Percentiles rank a stretch among this genome's conserved stretches.
phyloP scores from a whole-genome alignment of 1,139 yeast genomes.

The Candida sanyaensis region DNA sequence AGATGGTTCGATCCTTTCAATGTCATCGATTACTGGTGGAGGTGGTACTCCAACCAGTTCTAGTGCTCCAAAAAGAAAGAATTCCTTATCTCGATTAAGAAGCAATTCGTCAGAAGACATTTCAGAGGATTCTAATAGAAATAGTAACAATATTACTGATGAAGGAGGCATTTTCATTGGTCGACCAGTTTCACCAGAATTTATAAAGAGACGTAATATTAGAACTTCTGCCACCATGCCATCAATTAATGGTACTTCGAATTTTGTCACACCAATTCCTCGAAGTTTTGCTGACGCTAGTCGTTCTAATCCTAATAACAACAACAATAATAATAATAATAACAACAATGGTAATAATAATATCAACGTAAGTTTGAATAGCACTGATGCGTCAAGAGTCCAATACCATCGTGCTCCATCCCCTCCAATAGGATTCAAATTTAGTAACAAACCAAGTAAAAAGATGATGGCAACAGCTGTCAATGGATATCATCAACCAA shows the following conservation, averaged over 20 bases:
- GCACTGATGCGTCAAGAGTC: background rate
- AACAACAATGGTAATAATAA: background rate
- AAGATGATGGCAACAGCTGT: constrained; percentile 5
- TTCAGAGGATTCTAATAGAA: constrained; percentile 9
- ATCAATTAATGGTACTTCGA: background rate
- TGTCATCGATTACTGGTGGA: constrained; percentile 27
- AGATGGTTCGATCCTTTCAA: constrained; percentile 38
- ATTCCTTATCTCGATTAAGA: constrained; percentile 36
- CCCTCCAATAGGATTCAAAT: constrained; percentile 36
- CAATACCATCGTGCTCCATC: constrained; percentile 28
- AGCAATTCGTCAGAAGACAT: constrained; percentile 45
- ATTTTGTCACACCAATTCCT: background rate
- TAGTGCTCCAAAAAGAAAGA: constrained; percentile 23
- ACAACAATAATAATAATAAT: too few relatives aligned
- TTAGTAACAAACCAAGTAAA: constrained; percentile 7
- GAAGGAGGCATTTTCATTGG: background rate
- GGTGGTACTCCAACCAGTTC: background rate
- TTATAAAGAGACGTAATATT: constrained; percentile 15
- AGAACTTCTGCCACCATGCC: background rate
- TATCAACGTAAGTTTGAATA: background rate
- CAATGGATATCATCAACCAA: constrained; percentile 6
- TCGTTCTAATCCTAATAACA: too few relatives aligned
- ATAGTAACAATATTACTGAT: background rate
- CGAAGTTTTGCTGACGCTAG: background rate
- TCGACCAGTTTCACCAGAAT: constrained; percentile 23